A percentile compares a stretch with the other conserved stretches of the same genome.
These are phyloP conservation scores for Trichoderma simmonsii DNA, from an alignment of 2,329 filamentous ascomycete genomes.

Conservation along the genomic window DNA sequence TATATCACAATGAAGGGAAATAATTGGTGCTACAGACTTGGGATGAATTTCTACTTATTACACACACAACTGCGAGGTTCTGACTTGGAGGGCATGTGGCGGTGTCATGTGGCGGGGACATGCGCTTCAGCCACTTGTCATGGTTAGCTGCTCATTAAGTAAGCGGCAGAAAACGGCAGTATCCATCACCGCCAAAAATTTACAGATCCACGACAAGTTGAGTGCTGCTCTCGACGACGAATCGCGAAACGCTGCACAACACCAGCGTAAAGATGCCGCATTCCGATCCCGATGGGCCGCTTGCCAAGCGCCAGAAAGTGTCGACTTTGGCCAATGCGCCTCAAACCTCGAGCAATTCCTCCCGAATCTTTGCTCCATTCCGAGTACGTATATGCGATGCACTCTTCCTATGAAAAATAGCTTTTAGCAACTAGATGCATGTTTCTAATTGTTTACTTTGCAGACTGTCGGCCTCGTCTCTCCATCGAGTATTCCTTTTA, in stretches of 20 bases:
- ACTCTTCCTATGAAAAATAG: neutral
- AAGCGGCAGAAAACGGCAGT: constrained; percentile 23
- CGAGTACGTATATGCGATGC: constrained; percentile 57
- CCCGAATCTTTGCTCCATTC: constrained; percentile 89
- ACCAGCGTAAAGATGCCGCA: constrained; percentile 48
- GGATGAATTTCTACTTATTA: too few relatives aligned
- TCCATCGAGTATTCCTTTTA: constrained; percentile 85
- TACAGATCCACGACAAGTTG: constrained; percentile 13
- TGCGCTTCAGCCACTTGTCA: neutral
- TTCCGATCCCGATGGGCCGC: constrained; percentile 57
- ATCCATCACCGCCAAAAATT: constrained; percentile 29
- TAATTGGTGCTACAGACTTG: neutral
- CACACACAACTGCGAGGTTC: too few relatives aligned
- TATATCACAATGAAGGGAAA: neutral
- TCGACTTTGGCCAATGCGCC: constrained; percentile 38
- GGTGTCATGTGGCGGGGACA: neutral
- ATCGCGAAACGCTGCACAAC: constrained; percentile 14
- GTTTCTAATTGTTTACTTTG: constrained; percentile 11
- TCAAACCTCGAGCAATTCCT: constrained; percentile 49
- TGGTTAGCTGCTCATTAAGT: neutral
- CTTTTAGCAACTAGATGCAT: neutral
- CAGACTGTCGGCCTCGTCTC: constrained; percentile 93
- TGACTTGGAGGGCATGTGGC: neutral
- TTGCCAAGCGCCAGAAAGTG: constrained; percentile 75
- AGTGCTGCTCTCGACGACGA: constrained; percentile 15